Conservation (phyloP, 352 stramenopile genomes). For the Phytophthora citrophthora region DNA sequence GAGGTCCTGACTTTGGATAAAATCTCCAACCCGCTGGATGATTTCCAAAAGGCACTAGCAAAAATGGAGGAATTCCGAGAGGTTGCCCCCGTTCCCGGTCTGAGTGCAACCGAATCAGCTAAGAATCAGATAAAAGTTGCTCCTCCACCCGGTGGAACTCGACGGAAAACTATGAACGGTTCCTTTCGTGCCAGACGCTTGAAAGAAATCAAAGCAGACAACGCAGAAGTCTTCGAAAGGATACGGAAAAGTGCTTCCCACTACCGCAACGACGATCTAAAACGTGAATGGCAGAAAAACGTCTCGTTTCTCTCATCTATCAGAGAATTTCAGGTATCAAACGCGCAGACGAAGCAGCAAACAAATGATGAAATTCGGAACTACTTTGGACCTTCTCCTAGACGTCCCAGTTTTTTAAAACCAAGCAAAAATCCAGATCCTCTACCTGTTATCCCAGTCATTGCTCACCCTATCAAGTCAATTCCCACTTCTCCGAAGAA, state of each 20-base stretch:
- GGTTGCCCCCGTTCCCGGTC: constrained; percentile 31
- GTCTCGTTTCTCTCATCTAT: constrained; percentile 76
- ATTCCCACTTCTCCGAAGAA: constrained; percentile 62
- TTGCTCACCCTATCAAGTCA: constrained; percentile 61
- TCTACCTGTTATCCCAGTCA: constrained; percentile 35
- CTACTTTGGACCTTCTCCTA: constrained; percentile 23
- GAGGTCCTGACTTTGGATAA: constrained; percentile 10
- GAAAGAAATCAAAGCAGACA: constrained; percentile 73
- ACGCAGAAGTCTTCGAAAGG: constrained; percentile 55
- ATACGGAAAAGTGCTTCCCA: constrained; percentile 69
- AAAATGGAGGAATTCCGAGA: constrained; percentile 66
- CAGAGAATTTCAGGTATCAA: constrained; percentile 58
- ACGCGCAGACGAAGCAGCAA: constrained; percentile 1
- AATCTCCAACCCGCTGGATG: constrained; percentile 5
- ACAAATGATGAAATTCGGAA: constrained; percentile 9
- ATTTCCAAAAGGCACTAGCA: constrained; percentile 38
- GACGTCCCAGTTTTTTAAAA: constrained; percentile 25
- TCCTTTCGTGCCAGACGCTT: constrained; percentile 59
- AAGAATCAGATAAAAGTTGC: constrained; percentile 19
- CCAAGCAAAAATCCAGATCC: constrained; percentile 11
- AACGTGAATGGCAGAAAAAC: constrained; percentile 73
- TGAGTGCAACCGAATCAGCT: constrained; percentile 10
- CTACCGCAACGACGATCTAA: constrained; percentile 66
- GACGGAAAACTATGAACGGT: constrained; percentile 49
- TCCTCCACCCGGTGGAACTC: constrained; percentile 9